Conservation (phyloP, 441 rosid genomes). For the Mallotus repandus region DNA sequence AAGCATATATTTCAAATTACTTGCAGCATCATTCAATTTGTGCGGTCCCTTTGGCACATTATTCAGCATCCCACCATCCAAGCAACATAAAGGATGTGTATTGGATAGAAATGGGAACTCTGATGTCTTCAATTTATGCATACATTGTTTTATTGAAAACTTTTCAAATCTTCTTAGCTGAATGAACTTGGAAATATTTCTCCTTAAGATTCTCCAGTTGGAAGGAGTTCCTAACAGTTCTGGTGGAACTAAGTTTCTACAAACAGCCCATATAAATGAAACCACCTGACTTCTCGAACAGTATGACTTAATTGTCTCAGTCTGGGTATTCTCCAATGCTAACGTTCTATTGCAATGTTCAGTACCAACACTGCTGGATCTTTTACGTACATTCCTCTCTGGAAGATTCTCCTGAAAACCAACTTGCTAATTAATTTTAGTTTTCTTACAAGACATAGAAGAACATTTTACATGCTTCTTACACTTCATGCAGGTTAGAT, state of each 20-base stretch:
- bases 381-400: slow-evolving; percentile 19
- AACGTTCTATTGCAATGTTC: slow-evolving; percentile 21
- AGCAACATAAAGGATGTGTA: slow-evolving; percentile 33
- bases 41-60: slow-evolving; percentile 23
- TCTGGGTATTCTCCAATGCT: slow-evolving; percentile 26
- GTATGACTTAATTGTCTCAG: slow-evolving; percentile 39
- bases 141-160: slow-evolving; percentile 59
- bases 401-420: slow-evolving; percentile 36
- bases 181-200: slow-evolving; percentile 68
- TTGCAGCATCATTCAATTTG: slow-evolving; percentile 25
- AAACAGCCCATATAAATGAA: slow-evolving; percentile 85
- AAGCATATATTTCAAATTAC: slow-evolving; percentile 39
- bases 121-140: slow-evolving; percentile 57
- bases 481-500: not conserved
- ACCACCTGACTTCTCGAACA: slow-evolving; percentile 71
- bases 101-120: slow-evolving; percentile 51
- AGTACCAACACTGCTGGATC: slow-evolving; percentile 25
- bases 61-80: slow-evolving; percentile 25
- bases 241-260: slow-evolving; percentile 69
- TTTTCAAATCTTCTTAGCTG: slow-evolving; percentile 67
- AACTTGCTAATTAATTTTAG: not conserved
- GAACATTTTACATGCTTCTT: slow-evolving; percentile 10
- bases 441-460: slow-evolving; percentile 8
- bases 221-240: slow-evolving; percentile 65
- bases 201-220: slow-evolving; percentile 65